These are phyloP conservation scores for Tuber brumale DNA, from an alignment of 495 filamentous ascomycete genomes.

Conservation along the genomic window DNA sequence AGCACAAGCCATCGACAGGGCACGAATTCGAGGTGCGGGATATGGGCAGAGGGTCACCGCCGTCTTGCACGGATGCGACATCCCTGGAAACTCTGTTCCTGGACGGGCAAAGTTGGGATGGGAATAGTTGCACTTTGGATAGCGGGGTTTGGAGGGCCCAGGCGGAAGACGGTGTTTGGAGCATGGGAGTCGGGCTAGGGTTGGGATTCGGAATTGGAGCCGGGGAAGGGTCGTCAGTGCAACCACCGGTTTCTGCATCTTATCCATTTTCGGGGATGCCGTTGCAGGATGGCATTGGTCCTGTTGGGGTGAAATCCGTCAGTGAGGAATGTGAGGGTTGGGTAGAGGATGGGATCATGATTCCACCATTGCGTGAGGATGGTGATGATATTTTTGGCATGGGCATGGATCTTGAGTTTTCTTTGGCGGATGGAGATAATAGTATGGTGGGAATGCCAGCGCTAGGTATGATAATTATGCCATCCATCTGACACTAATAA, in stretches of 20 bases:
- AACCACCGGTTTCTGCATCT: conserved; percentile 22
- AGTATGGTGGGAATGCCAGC: neutral
- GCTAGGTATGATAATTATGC: neutral
- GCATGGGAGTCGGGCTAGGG: neutral
- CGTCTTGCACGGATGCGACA: neutral
- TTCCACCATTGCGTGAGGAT: conserved; percentile 6
- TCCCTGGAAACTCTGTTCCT: neutral
- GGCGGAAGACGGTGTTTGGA: neutral
- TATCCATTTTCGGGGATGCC: conserved; percentile 19
- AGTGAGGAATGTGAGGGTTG: conserved; percentile 6
- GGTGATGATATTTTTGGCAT: conserved; percentile 19
- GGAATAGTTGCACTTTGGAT: neutral
- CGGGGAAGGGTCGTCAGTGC: neutral
- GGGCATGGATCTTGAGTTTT: conserved; percentile 11
- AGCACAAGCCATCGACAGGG: neutral
- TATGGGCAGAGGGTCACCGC: neutral
- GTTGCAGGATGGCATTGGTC: conserved; percentile 7
- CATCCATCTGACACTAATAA: neutral
- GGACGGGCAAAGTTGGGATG: neutral
- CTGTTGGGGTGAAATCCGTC: conserved; percentile 10
- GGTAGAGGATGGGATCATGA: neutral
- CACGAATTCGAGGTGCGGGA: neutral
- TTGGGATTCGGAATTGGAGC: neutral
- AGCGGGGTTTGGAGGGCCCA: neutral
- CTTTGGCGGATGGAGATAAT: conserved; percentile 13